These are phyloP conservation scores for Diophrys appendiculata DNA, from an alignment of 73 alveolate species.

Conservation along the genomic window DNA sequence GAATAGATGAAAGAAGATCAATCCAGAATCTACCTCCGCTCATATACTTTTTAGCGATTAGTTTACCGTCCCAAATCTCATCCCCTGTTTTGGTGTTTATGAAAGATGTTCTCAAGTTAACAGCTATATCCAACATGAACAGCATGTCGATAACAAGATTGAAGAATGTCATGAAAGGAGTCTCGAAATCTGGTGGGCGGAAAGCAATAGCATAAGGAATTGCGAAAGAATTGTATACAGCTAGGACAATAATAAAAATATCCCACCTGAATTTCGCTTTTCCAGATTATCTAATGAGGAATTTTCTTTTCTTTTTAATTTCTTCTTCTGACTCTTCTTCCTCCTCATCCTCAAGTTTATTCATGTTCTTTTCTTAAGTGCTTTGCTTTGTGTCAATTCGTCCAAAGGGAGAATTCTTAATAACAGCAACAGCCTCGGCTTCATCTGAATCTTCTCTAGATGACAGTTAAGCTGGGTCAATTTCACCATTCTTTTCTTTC, in stretches of 20 bases:
- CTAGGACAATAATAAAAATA: conserved; percentile 32
- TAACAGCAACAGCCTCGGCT: no score
- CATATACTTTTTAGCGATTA: conserved; percentile 16
- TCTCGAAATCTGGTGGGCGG: background rate
- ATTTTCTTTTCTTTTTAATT: no score
- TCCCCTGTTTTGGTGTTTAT: conserved; percentile 33
- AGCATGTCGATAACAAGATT: conserved; percentile 40
- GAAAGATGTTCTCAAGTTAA: conserved; percentile 64
- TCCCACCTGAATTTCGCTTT: conserved; percentile 64
- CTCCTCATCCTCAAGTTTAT: no score
- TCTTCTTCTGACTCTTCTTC: no score
- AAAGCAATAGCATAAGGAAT: conserved; percentile 64
- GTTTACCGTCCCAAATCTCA: conserved; percentile 9
- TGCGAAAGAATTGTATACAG: conserved; percentile 42
- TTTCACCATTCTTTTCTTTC: no score
- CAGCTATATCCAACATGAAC: conserved; percentile 55
- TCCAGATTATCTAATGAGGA: no score
- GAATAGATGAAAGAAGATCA: conserved; percentile 17
- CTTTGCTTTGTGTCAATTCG: no score
- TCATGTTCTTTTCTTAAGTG: no score
- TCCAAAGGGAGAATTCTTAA: no score
- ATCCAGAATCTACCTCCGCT: conserved; percentile 17
- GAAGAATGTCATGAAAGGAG: background rate
- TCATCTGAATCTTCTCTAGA: no score
- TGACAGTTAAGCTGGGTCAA: no score